A percentile compares a stretch with the other conserved stretches of the same genome.
These are phyloP conservation scores for Knufia fluminis DNA, from an alignment of 2,329 filamentous ascomycete species.

Conservation along the genomic window DNA sequence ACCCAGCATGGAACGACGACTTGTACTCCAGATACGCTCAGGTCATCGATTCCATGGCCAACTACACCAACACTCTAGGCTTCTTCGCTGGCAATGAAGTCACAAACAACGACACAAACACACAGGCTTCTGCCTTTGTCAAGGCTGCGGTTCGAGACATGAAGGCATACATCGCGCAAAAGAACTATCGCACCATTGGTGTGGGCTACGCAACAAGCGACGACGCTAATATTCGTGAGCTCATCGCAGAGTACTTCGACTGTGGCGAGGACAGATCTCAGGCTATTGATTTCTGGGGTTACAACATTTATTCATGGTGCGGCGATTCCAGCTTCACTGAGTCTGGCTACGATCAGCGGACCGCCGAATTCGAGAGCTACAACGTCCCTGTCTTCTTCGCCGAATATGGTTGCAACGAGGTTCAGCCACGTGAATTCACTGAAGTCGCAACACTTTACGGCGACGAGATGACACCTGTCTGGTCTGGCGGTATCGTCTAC, in stretches of 20 bases:
- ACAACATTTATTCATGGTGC: conserved; percentile 99
- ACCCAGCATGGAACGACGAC: conserved; percentile 66
- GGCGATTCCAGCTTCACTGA: conserved; percentile 65
- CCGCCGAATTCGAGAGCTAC: conserved; percentile 78
- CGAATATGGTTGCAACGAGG: conserved; percentile 90
- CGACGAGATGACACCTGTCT: conserved; percentile 70
- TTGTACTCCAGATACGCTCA: conserved; percentile 72
- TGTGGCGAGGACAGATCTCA: conserved; percentile 56
- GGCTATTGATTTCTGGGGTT: conserved; percentile 95
- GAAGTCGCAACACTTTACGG: conserved; percentile 79
- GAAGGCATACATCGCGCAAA: conserved; percentile 82
- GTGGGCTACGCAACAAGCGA: conserved; percentile 97
- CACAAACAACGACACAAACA: conserved; percentile 81
- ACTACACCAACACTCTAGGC: conserved; percentile 85
- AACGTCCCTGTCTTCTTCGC: conserved; percentile 96
- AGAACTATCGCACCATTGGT: conserved; percentile 68
- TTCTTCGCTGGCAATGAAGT: conserved; percentile 99
- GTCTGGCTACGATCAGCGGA: conserved; percentile 75
- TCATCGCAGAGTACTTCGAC: conserved; percentile 90
- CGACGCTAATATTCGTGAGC: conserved; percentile 68
- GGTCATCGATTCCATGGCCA: conserved; percentile 70
- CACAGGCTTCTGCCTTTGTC: conserved; percentile 80
- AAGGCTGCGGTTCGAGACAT: conserved; percentile 95
- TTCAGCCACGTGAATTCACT: conserved; percentile 64
- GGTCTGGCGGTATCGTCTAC: conserved; percentile 96